These are phyloP conservation scores for Lasiosphaeria ovina DNA, from an alignment of 495 filamentous ascomycete genomes.

Conservation along the genomic window DNA sequence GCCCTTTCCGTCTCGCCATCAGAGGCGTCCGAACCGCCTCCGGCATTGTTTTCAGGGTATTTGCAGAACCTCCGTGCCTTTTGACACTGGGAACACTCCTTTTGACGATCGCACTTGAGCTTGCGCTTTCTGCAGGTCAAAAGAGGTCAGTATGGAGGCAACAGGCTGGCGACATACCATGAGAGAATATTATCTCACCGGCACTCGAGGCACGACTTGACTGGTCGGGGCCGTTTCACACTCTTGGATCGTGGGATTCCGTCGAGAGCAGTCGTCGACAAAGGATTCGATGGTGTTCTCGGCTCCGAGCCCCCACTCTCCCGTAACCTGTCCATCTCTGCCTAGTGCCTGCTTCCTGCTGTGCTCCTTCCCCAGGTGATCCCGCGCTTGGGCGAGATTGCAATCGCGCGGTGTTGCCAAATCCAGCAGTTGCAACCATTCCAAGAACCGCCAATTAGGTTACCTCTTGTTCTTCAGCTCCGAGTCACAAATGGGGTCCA, in stretches of 20 bases:
- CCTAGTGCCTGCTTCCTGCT: not conserved
- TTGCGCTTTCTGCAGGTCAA: conserved; percentile 44
- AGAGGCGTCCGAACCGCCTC: conserved; percentile 34
- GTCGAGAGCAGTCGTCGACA: conserved; percentile 4
- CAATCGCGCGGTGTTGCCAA: too few species aligned
- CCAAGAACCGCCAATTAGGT: too few species aligned
- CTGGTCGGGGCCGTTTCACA: conserved; percentile 44
- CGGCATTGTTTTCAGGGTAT: conserved; percentile 34
- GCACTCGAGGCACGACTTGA: conserved; percentile 45
- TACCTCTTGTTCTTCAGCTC: too few species aligned
- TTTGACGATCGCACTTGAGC: conserved; percentile 56
- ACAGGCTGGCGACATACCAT: not conserved
- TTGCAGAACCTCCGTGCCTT: conserved; percentile 43
- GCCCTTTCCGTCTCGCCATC: conserved; percentile 35
- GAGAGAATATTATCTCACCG: conserved; percentile 28
- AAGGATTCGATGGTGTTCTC: not conserved
- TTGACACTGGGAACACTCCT: conserved; percentile 57
- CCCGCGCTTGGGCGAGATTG: too few species aligned
- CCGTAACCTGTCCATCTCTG: not conserved
- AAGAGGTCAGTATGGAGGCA: not conserved
- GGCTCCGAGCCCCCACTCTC: not conserved
- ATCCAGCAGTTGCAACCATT: too few species aligned
- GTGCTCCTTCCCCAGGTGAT: too few species aligned
- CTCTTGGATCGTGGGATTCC: conserved; percentile 15
- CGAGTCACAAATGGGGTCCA: too few species aligned